phyloP scores from a whole-genome alignment of 768 basidiomycete genomes.

The Chalciporus chontae region DNA sequence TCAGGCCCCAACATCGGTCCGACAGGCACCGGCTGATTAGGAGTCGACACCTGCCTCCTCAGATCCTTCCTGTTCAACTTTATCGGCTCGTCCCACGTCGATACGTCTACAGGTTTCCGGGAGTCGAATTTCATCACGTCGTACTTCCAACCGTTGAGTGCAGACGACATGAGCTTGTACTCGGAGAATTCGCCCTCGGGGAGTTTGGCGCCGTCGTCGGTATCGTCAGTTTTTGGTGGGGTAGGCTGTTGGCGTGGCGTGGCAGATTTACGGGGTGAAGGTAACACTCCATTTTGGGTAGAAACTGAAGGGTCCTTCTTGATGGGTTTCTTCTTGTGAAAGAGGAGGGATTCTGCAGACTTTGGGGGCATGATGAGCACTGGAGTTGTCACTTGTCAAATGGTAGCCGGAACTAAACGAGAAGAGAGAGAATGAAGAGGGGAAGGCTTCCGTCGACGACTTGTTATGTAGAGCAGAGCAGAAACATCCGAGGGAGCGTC shows the following conservation, averaged over 20 bases:
- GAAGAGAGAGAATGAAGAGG: background rate
- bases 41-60: constrained; percentile 42
- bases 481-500: constrained; percentile 4
- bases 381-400: background rate
- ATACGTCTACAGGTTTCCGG: constrained; percentile 66
- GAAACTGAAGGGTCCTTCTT: constrained; percentile 20
- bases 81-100: constrained; percentile 68
- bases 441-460: background rate
- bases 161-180: constrained; percentile 75
- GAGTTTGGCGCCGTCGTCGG: constrained; percentile 50
- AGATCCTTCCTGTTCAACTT: constrained; percentile 87
- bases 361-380: constrained; percentile 25
- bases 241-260: constrained; percentile 39
- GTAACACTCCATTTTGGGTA: constrained; percentile 13
- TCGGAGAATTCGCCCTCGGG: constrained; percentile 71
- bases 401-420: background rate
- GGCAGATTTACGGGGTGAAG: constrained; percentile 36
- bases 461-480: background rate
- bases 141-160: constrained; percentile 85
- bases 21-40: constrained; percentile 48
- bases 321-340: constrained; percentile 59
- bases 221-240: constrained; percentile 39
- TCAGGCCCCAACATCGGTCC: constrained; percentile 77
- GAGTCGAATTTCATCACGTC: constrained; percentile 91
- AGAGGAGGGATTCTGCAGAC: constrained; percentile 50